Conservation (phyloP, 192 early-diverging fungal genomes). For the Dissophora globulifera region DNA sequence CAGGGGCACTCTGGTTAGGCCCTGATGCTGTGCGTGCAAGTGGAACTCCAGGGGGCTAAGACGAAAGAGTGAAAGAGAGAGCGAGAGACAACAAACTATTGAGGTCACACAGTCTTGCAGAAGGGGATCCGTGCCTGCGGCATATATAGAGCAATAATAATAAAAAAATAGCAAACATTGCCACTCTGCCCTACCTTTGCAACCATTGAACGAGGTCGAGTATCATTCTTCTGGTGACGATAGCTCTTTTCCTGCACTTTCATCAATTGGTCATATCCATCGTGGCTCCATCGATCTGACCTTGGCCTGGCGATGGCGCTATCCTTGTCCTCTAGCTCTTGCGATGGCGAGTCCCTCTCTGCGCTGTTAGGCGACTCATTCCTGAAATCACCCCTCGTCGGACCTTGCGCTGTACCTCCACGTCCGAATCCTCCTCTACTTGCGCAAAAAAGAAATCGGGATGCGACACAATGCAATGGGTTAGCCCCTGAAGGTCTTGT, state of each 20-base stretch:
- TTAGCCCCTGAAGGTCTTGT: slow-evolving; percentile 3
- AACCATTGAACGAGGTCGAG: slow-evolving; percentile 45
- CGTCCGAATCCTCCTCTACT: slow-evolving; percentile 30
- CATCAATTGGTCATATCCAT: slow-evolving; percentile 63
- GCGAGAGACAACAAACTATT: no score
- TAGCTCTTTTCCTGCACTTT: slow-evolving; percentile 55
- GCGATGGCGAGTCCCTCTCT: slow-evolving; percentile 8
- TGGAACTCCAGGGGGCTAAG: slow-evolving; percentile 15
- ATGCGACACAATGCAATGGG: not conserved
- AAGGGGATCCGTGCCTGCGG: not conserved
- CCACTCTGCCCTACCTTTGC: slow-evolving; percentile 34
- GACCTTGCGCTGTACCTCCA: slow-evolving; percentile 30
- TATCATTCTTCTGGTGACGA: slow-evolving; percentile 32
- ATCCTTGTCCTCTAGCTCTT: slow-evolving; percentile 23
- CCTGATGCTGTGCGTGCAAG: slow-evolving; percentile 16
- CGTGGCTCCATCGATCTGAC: slow-evolving; percentile 60
- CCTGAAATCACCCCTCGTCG: slow-evolving; percentile 25
- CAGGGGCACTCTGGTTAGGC: not conserved
- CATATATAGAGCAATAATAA: no score
- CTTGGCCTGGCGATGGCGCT: slow-evolving; percentile 4
- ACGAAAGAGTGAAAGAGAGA: not conserved
- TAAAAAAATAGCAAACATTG: not conserved
- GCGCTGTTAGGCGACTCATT: not conserved
- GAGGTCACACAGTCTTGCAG: not conserved
- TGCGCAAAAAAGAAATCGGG: not conserved